Conservation (phyloP, 179 eudicot genomes). For the Patellifolia procumbens region DNA sequence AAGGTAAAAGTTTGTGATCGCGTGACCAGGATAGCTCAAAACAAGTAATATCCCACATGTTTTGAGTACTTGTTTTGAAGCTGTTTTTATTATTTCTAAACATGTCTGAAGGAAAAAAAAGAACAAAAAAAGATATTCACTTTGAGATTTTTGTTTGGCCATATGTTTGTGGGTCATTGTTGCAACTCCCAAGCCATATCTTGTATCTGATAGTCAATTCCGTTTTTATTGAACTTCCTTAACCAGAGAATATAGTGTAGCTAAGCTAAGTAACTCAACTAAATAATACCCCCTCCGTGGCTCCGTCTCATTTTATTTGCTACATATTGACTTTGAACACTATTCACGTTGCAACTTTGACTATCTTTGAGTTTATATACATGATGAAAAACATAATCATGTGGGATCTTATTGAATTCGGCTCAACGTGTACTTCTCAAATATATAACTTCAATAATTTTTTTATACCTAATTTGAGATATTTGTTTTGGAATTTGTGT, state of each 20-base stretch:
- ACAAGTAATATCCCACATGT: constrained; percentile 24
- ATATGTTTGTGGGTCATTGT: constrained; percentile 8
- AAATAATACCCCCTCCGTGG: no score
- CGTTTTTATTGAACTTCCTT: not conserved
- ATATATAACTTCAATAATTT: no score
- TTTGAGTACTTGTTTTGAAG: constrained; percentile 26
- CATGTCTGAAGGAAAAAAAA: not conserved
- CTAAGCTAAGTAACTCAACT: not conserved
- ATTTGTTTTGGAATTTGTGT: no score
- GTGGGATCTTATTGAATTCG: no score
- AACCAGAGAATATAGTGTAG: not conserved
- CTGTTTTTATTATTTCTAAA: constrained; percentile 18
- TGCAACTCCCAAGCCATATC: constrained; percentile 14
- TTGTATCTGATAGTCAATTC: constrained; percentile 11
- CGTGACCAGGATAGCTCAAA: constrained; percentile 30
- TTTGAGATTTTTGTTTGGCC: constrained; percentile 12
- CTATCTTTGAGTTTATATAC: no score
- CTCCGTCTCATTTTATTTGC: no score
- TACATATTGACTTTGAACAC: no score
- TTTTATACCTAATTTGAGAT: no score
- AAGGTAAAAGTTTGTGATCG: constrained; percentile 28
- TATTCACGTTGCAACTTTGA: no score
- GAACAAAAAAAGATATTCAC: constrained; percentile 11
- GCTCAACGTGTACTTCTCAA: no score
- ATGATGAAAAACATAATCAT: no score